A percentile compares a stretch with the other conserved stretches of the same genome.
These are phyloP conservation scores for Plasmodium vivax DNA, from an alignment of 169 alveolate species.

Conservation along the genomic window DNA sequence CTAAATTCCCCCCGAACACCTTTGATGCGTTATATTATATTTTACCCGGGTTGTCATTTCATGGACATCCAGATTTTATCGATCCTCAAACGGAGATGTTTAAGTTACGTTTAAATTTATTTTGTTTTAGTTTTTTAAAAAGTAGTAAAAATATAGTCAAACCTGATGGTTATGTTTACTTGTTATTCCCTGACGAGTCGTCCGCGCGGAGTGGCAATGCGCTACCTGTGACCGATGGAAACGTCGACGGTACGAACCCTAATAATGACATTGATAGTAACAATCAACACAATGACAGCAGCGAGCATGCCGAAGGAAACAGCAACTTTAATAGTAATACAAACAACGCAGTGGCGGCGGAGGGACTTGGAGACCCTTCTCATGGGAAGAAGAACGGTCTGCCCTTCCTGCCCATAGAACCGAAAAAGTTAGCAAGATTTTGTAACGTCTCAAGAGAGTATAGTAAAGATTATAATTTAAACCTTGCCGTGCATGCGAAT, in stretches of 20 bases:
- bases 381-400: neutral
- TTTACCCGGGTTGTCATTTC: slow-evolving; percentile 75
- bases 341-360: neutral
- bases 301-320: neutral
- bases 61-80: slow-evolving; percentile 76
- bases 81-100: slow-evolving; percentile 78
- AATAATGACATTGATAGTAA: neutral
- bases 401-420: slow-evolving; percentile 75
- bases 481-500: slow-evolving; percentile 14
- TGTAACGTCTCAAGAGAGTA: slow-evolving; percentile 57
- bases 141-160: slow-evolving; percentile 71
- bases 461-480: slow-evolving; percentile 57
- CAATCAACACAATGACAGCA: neutral
- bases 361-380: neutral
- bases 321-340: neutral
- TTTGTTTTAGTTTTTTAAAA: slow-evolving; percentile 79
- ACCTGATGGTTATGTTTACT: slow-evolving; percentile 71
- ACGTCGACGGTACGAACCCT: neutral
- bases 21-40: slow-evolving; percentile 75
- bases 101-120: slow-evolving; percentile 76
- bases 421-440: slow-evolving; percentile 77
- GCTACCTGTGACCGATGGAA: neutral
- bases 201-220: neutral
- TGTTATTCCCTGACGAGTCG: slow-evolving; percentile 74
- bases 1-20: slow-evolving; percentile 62